Conservation (phyloP, 257 asterid species). For the Echium plantagineum region DNA sequence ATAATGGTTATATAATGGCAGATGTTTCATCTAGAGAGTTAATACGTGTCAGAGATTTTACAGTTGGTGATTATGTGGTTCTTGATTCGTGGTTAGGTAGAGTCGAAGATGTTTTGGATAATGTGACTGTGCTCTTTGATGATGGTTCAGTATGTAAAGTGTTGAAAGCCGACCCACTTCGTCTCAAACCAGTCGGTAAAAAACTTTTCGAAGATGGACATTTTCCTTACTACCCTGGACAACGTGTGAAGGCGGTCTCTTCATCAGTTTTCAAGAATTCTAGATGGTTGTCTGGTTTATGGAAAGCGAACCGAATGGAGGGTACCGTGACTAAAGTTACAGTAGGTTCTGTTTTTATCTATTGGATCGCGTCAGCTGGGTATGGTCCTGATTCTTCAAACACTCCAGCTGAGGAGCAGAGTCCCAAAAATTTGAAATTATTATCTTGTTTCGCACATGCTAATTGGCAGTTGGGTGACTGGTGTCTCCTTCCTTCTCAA, state of each 20-base stretch:
- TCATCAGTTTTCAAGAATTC: slow-evolving; percentile 92
- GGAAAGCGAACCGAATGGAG: slow-evolving; percentile 84
- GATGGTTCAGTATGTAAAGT: slow-evolving; percentile 96
- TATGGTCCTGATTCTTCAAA: slow-evolving; percentile 74
- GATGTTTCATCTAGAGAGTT: slow-evolving; percentile 51
- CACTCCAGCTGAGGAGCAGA: slow-evolving; percentile 85
- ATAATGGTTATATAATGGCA: slow-evolving; percentile 47
- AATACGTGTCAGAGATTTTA: slow-evolving; percentile 70
- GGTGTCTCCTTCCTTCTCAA: slow-evolving; percentile 75
- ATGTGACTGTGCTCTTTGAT: slow-evolving; percentile 83
- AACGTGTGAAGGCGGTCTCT: slow-evolving; percentile 82
- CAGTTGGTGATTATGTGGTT: slow-evolving; percentile 85
- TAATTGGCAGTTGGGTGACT: slow-evolving; percentile 94
- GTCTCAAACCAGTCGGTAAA: slow-evolving; percentile 72
- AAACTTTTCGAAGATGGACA: slow-evolving; percentile 75
- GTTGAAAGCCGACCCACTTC: slow-evolving; percentile 76
- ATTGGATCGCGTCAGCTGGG: slow-evolving; percentile 99
- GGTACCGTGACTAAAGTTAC: slow-evolving; percentile 94
- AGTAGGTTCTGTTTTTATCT: slow-evolving; percentile 77
- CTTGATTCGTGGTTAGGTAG: slow-evolving; percentile 99
- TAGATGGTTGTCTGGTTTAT: slow-evolving; percentile 86
- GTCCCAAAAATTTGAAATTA: slow-evolving; percentile 69
- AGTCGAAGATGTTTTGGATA: slow-evolving; percentile 80
- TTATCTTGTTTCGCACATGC: slow-evolving; percentile 88
- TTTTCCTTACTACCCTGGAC: slow-evolving; percentile 96